phyloP scores from a whole-genome alignment of 805 yeast genomes.

The Kodamaea lidongshanica region DNA sequence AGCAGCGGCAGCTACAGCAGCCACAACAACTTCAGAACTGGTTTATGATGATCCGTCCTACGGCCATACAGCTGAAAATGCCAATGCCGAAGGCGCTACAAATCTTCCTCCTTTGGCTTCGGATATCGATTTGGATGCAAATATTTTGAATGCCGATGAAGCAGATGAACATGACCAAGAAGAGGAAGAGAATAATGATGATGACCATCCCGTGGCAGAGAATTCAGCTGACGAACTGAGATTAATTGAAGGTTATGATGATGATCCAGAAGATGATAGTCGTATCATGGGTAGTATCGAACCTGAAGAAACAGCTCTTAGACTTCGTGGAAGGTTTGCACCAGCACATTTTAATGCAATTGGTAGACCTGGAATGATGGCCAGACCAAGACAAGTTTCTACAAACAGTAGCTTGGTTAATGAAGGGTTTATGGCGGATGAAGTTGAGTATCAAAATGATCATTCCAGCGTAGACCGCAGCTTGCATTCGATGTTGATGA shows the following conservation, averaged over 20 bases:
- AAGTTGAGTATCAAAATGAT: constrained; percentile 40
- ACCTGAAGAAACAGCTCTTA: constrained; percentile 6
- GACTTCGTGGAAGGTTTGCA: constrained; percentile 1
- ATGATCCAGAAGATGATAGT: constrained; percentile 20
- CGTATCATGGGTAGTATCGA: constrained; percentile 2
- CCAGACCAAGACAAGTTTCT: no score
- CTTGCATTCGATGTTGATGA: constrained; percentile 15
- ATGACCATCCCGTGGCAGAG: constrained; percentile 1
- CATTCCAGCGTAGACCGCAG: constrained; percentile 22
- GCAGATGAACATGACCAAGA: constrained; percentile 15
- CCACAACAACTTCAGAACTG: constrained; percentile 8
- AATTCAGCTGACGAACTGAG: no score
- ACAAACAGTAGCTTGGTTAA: constrained; percentile 19
- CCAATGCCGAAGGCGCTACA: constrained; percentile 6
- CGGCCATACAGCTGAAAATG: constrained; percentile 21
- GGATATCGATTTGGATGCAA: constrained; percentile 41
- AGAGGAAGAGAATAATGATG: constrained; percentile 1
- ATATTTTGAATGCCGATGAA: constrained; percentile 38
- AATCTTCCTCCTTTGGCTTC: constrained; percentile 2
- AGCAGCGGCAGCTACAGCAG: constrained; percentile 6
- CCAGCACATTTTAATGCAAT: neutral
- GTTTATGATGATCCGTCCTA: constrained; percentile 14
- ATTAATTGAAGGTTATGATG: constrained; percentile 17
- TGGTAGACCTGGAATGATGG: constrained; percentile 2
- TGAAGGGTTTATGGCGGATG: constrained; percentile 44